Base-by-base conservation (phyloP, 139 green algal genomes). In the Coelastrella sp. region DNA sequence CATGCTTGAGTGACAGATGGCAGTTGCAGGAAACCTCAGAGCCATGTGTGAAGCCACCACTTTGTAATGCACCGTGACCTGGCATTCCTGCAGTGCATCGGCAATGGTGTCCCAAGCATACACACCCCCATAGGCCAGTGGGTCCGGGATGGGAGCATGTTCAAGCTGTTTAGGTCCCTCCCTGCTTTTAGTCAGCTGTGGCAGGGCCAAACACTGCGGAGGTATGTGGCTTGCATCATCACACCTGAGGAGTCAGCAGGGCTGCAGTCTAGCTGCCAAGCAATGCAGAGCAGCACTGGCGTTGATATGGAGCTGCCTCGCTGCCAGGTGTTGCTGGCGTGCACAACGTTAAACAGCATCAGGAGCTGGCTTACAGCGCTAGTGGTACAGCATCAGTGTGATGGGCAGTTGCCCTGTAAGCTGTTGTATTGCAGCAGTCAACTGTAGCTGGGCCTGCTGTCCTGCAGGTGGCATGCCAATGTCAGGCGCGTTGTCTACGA, bases 81-180 rank as follows among this genome's bases (percentile, higher is more conserved):
- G 54, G 17, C 54, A 64, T 13, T 3, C 54, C 3, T 81, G 57
- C 85, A 80, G 85, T 56, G 57, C 19, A n/a, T 47, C 60, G 57
- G 59, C 0, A 7, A 20, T 13, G 85, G 85, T 59, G 14, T 16
- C 6, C 59, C 74, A 8, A 60, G 58, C 75, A 14, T 54, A 10
- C 75, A 85, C 59, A 90, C 86, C 4, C 75, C 86, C 22, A n/a
- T 77, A 2, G 74, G 86, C 5, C 22, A 59, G 19, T 90, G 86
- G 86, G n/a, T 90, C 59, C 60, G 86, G 4, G 13, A 58, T 57
- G 58, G 16, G 59, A 90, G 75, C 86, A 61, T 90, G 57, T 64
- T 73, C 59, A 54, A 6, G 59, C 7, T 84, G 4, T 13, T 90
- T 5, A 54, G 75, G 59, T 19, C 60, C 22, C 75, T 90, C 23